phyloP scores from a whole-genome alignment of 2,329 filamentous ascomycete species.

The Aulographum hederae region DNA sequence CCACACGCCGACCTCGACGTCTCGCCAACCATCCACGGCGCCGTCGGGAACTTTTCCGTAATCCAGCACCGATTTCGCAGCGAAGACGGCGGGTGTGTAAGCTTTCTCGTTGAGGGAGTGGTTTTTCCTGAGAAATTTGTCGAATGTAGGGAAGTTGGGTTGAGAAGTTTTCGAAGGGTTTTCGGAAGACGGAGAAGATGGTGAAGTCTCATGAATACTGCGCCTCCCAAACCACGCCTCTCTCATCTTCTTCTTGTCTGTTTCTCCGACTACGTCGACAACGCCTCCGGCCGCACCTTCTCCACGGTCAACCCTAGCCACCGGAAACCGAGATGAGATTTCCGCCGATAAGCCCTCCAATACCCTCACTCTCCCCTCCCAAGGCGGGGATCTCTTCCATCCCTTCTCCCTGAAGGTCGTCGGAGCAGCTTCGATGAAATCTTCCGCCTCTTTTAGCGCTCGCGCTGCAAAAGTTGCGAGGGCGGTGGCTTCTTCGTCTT shows the following conservation, averaged over 20 bases:
- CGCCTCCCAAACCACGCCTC: conserved; percentile 49
- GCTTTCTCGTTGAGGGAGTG: conserved; percentile 38
- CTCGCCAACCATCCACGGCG: too few species aligned
- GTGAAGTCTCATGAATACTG: conserved; percentile 47
- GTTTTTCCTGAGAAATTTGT: too few species aligned
- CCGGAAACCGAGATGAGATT: conserved; percentile 13
- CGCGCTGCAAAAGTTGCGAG: not conserved
- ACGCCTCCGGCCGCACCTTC: conserved; percentile 25
- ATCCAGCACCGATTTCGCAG: conserved; percentile 22
- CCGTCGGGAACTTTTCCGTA: conserved; percentile 24
- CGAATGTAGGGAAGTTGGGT: too few species aligned
- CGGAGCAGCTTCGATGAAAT: conserved; percentile 34
- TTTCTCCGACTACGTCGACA: conserved; percentile 13
- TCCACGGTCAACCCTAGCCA: conserved; percentile 36
- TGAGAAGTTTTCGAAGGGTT: too few species aligned
- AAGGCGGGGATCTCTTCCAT: conserved; percentile 29
- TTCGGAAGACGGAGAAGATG: too few species aligned
- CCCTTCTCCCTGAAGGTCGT: not conserved
- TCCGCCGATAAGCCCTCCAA: too few species aligned
- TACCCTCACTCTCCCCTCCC: conserved; percentile 14
- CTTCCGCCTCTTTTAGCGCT: conserved; percentile 35
- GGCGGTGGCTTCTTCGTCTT: not conserved
- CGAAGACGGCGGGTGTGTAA: conserved; percentile 39
- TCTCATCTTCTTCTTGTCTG: too few species aligned
- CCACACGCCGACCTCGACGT: too few species aligned